Evolutionary conservation across 441 rosid genomes (phyloP).

Genomic region (Gossypium davidsonii): DNA sequence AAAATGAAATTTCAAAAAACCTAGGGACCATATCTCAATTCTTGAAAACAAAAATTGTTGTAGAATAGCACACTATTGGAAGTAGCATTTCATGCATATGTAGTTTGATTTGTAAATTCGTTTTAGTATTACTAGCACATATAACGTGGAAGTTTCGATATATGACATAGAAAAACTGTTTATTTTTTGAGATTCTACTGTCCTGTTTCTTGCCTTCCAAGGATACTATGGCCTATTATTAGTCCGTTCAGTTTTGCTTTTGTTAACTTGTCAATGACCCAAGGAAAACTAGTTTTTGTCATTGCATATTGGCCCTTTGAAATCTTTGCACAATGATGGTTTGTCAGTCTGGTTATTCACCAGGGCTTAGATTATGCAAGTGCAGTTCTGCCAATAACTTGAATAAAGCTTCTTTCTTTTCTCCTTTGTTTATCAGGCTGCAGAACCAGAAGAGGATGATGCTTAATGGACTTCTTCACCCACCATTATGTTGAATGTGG

Average conservation of each 20-base stretch:
- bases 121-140: background rate
- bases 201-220: background rate
- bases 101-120: background rate
- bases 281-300: background rate
- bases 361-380: background rate
- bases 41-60: background rate
- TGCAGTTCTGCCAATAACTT: background rate
- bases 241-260: background rate
- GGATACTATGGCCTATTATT: background rate
- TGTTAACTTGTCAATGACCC: background rate
- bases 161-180: background rate
- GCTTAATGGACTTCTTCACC: background rate
- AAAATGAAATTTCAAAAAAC: background rate
- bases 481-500: background rate
- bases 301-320: background rate
- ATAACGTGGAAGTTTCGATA: background rate
- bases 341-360: background rate
- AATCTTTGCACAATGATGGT: background rate
- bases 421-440: background rate
- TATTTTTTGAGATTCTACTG: background rate
- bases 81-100: constrained; percentile 1
- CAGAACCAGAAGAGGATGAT: background rate
- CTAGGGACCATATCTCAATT: background rate
- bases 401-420: background rate
- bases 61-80: background rate